Evolutionary conservation across 139 green algal species (phyloP).

Genomic region (Chlorella sp.): DNA sequence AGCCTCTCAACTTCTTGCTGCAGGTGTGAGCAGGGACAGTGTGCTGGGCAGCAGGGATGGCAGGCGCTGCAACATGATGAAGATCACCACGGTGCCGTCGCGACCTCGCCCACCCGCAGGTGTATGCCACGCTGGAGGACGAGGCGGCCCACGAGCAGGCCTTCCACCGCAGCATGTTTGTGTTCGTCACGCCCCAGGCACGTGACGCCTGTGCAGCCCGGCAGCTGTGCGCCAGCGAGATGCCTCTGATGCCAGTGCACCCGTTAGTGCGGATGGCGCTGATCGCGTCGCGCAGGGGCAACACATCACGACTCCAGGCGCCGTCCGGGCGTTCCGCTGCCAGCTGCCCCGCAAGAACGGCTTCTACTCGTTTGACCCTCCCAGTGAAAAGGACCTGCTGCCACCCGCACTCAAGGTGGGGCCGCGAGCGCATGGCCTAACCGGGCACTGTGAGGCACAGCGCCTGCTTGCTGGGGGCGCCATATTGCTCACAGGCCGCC

Average conservation of each 20-base stretch:
- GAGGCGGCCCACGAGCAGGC: constrained; percentile 18
- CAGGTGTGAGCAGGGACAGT: constrained; percentile 33
- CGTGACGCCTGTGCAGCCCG: not conserved
- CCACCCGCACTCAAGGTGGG: not conserved
- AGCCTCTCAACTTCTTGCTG: constrained; percentile 55
- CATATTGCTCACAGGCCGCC: too few species aligned
- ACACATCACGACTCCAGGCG: constrained; percentile 39
- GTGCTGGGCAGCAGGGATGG: not conserved
- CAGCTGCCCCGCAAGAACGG: constrained; percentile 69
- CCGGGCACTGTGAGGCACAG: too few species aligned
- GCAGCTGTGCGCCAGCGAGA: too few species aligned
- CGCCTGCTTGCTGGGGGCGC: too few species aligned
- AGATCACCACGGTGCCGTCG: too few species aligned
- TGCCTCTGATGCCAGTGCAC: too few species aligned
- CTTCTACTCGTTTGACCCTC: constrained; percentile 63
- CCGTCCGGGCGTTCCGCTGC: constrained; percentile 68
- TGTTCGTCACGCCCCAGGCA: constrained; percentile 59
- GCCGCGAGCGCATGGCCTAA: too few species aligned
- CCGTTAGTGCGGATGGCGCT: too few species aligned
- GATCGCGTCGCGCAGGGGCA: constrained; percentile 42
- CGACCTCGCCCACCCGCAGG: too few species aligned
- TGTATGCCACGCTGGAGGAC: constrained; percentile 58
- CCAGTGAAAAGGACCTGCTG: constrained; percentile 4
- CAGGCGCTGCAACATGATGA: not conserved
- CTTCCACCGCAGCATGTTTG: constrained; percentile 65